Percentiles rank a stretch among this genome's conserved stretches.
phyloP scores from a whole-genome alignment of 1,284 basidiomycete species.

The Ceratobasidium sp. region DNA sequence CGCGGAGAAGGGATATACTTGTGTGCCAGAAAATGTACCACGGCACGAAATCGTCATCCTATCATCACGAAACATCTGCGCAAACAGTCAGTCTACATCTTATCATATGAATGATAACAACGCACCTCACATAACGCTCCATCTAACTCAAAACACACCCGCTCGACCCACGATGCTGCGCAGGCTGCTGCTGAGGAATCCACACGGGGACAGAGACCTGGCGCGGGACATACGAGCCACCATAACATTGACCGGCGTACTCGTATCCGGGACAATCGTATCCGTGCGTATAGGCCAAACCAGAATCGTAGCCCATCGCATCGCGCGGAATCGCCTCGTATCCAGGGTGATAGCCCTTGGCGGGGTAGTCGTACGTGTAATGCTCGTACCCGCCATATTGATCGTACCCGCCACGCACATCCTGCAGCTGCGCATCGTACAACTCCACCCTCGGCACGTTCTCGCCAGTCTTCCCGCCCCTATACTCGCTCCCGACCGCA shows the following conservation, averaged over 20 bases:
- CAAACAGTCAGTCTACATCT: background rate
- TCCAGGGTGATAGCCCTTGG: background rate
- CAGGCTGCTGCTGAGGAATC: slow-evolving; percentile 20
- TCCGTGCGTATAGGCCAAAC: slow-evolving; percentile 9
- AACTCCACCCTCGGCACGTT: slow-evolving; percentile 21
- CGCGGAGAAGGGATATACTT: slow-evolving; percentile 28
- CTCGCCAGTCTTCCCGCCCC: background rate
- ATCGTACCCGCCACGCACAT: slow-evolving; percentile 3
- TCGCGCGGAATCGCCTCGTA: slow-evolving; percentile 35
- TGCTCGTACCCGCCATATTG: slow-evolving; percentile 4
- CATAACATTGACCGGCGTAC: slow-evolving; percentile 19
- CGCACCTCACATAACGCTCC: slow-evolving; percentile 15
- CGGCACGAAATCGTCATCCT: slow-evolving; percentile 15
- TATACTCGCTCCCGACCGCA: slow-evolving; percentile 10
- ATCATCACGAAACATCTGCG: slow-evolving; percentile 18
- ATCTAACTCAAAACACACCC: slow-evolving; percentile 36
- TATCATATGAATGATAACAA: background rate
- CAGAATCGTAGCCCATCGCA: slow-evolving; percentile 25
- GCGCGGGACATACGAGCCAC: slow-evolving; percentile 15
- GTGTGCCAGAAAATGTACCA: background rate
- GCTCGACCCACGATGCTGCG: slow-evolving; percentile 22
- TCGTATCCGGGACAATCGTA: slow-evolving; percentile 19
- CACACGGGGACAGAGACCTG: slow-evolving; percentile 24
- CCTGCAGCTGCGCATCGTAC: slow-evolving; percentile 29
- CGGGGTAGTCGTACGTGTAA: slow-evolving; percentile 20